These are phyloP conservation scores for Lecanicillium sp. DNA, from an alignment of 2,329 filamentous ascomycete species.

Conservation along the genomic window DNA sequence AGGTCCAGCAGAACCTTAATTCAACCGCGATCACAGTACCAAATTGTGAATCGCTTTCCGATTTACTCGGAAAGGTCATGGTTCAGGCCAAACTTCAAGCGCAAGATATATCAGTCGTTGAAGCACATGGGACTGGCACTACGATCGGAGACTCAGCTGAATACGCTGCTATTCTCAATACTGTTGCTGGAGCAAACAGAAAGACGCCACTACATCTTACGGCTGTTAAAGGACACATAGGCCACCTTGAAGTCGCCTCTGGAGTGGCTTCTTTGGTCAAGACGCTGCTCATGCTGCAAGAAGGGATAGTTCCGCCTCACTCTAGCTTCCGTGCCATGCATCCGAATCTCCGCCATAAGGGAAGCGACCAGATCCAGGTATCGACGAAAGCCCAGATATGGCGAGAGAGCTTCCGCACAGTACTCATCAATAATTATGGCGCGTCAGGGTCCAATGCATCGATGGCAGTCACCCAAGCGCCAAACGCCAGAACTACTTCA, in stretches of 20 bases:
- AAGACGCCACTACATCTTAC: slow-evolving; percentile 11
- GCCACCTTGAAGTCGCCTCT: slow-evolving; percentile 25
- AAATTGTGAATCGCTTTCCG: slow-evolving; percentile 16
- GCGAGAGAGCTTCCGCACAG: slow-evolving; percentile 16
- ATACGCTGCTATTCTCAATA: slow-evolving; percentile 18
- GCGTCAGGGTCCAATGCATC: slow-evolving; percentile 24
- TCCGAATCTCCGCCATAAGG: slow-evolving; percentile 17
- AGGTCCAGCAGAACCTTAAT: slow-evolving; percentile 36
- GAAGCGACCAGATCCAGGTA: slow-evolving; percentile 20
- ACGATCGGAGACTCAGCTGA: slow-evolving; percentile 47
- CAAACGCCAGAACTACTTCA: no score
- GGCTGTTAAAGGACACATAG: slow-evolving; percentile 23
- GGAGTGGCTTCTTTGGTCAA: slow-evolving; percentile 44
- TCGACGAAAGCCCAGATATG: slow-evolving; percentile 17
- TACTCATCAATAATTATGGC: slow-evolving; percentile 33
- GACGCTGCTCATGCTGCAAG: slow-evolving; percentile 33
- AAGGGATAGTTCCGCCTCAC: slow-evolving; percentile 26
- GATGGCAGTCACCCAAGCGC: slow-evolving; percentile 19
- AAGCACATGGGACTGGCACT: slow-evolving; percentile 50
- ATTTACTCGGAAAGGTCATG: slow-evolving; percentile 25
- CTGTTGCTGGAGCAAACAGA: no score
- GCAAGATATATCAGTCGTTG: slow-evolving; percentile 28
- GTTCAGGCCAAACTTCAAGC: slow-evolving; percentile 28
- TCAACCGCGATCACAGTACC: slow-evolving; percentile 37
- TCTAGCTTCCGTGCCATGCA: slow-evolving; percentile 27